Evolutionary conservation across 495 filamentous ascomycete genomes (phyloP).

Genomic region (Neurospora africana): DNA sequence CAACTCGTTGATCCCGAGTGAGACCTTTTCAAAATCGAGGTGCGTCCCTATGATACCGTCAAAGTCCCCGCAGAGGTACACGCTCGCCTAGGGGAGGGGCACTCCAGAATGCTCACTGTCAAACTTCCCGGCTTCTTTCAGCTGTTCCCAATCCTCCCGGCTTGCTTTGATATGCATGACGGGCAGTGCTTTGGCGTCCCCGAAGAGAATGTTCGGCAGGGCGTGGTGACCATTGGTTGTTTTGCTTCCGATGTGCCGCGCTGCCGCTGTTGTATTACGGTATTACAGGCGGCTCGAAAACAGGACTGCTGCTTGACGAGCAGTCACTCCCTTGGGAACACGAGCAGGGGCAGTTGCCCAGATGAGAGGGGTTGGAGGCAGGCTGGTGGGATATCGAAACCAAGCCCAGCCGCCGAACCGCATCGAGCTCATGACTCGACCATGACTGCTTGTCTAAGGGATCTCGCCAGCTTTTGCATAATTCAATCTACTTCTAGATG

Average conservation of each 20-base stretch:
- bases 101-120: background rate
- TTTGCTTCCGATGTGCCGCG: constrained; percentile 10
- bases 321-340: background rate
- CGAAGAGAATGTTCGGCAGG: background rate
- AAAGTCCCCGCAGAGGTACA: background rate
- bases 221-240: constrained; percentile 9
- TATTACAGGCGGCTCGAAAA: constrained; percentile 3
- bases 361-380: background rate
- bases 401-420: background rate
- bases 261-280: constrained; percentile 14
- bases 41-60: background rate
- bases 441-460: background rate
- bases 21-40: background rate
- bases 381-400: background rate
- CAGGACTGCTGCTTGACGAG: background rate
- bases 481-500: background rate
- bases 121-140: background rate
- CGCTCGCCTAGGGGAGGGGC: background rate
- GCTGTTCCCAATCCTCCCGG: background rate
- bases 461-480: background rate
- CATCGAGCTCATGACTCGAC: background rate
- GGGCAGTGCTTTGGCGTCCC: background rate
- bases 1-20: background rate
- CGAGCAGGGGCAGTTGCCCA: constrained; percentile 3
- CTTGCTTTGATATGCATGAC: background rate